phyloP scores from a whole-genome alignment of 495 filamentous ascomycete species.

The Podospora conica region DNA sequence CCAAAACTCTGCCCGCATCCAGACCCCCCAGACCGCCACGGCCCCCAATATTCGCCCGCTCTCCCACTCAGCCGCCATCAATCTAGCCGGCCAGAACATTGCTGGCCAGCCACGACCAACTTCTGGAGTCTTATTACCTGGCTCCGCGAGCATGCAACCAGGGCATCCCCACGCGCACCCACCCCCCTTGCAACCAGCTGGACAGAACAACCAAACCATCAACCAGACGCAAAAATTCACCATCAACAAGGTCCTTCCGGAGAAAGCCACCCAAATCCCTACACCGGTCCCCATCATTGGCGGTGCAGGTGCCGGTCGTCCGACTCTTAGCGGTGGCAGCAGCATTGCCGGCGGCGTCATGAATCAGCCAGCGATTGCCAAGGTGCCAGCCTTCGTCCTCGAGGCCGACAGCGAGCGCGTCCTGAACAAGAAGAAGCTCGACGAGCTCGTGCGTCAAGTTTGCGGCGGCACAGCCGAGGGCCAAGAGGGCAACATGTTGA shows the following conservation, averaged over 20 bases:
- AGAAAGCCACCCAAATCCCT: constrained; percentile 53
- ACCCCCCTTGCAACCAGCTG: constrained; percentile 15
- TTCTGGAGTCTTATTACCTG: constrained; percentile 14
- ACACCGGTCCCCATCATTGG: constrained; percentile 54
- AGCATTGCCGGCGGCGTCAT: constrained; percentile 69
- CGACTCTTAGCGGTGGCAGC: constrained; percentile 69
- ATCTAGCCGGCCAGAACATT: constrained; percentile 39
- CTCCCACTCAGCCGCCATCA: constrained; percentile 42
- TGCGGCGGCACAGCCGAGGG: constrained; percentile 70
- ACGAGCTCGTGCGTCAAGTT: constrained; percentile 90
- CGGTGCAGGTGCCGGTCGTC: constrained; percentile 59
- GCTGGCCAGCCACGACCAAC: constrained; percentile 12
- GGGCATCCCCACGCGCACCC: constrained; percentile 55
- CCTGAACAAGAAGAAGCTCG: constrained; percentile 90
- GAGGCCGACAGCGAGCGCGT: constrained; percentile 87
- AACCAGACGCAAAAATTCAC: constrained; percentile 51
- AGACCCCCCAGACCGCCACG: constrained; percentile 44
- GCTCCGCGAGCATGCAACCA: constrained; percentile 23
- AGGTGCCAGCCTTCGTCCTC: constrained; percentile 71
- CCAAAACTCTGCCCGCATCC: constrained; percentile 37
- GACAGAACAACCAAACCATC: constrained; percentile 37
- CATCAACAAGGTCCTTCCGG: constrained; percentile 74
- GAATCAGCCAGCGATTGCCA: constrained; percentile 77
- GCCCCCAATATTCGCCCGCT: constrained; percentile 40
- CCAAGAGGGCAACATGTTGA: constrained; percentile 60